phyloP scores from a whole-genome alignment of 2,329 filamentous ascomycete genomes.

The Curvularia spicifera region DNA sequence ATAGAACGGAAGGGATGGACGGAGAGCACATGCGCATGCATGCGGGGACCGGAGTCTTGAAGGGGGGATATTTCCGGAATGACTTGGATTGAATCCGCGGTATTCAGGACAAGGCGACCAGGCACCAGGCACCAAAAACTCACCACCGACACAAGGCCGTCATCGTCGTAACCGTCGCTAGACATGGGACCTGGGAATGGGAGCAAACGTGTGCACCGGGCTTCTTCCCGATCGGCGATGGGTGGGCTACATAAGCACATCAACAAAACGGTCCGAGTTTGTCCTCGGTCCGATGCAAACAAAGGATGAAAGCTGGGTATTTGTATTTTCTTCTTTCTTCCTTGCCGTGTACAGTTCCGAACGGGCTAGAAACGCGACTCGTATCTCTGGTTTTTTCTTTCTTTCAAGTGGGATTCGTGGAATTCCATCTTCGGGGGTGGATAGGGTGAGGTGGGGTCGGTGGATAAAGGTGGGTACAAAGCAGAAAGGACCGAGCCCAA shows the following conservation, averaged over 20 bases:
- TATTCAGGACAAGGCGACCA: background rate
- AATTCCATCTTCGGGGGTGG: background rate
- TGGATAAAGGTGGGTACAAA: background rate
- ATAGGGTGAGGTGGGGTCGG: background rate
- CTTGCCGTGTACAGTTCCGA: background rate
- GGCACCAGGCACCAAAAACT: background rate
- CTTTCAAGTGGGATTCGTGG: background rate
- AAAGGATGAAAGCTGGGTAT: conserved; percentile 1
- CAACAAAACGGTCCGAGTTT: conserved; percentile 5
- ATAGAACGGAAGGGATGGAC: conserved; percentile 2
- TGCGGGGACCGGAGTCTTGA: background rate
- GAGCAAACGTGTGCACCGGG: conserved; percentile 7
- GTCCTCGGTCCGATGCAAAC: conserved; percentile 2
- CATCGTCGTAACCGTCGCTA: background rate
- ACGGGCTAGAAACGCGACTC: background rate
- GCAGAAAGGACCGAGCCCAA: background rate
- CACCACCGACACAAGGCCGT: background rate
- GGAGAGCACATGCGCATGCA: background rate
- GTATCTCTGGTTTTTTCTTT: background rate
- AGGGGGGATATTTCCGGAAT: conserved; percentile 1
- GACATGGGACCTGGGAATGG: background rate
- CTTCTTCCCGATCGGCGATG: conserved; percentile 1
- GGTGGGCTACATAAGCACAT: background rate
- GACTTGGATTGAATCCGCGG: background rate
- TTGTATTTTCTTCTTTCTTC: background rate